Evolutionary conservation across 83 land plant genomes (phyloP), one percentile per base, ranked within the genome.

Genomic region (Isoetes engelmannii): DNA sequence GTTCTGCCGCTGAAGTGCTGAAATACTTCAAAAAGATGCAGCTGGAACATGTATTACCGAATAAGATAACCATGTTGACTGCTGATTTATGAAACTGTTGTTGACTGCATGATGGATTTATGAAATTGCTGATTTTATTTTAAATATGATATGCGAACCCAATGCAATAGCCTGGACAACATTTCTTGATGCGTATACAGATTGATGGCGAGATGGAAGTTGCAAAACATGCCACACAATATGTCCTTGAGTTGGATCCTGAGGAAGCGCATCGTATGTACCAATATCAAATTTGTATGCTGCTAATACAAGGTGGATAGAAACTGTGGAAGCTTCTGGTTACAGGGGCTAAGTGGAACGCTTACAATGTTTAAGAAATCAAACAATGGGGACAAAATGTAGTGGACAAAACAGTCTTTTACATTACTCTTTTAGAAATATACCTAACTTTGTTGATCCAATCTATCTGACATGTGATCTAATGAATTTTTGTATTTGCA

Each of bases 231-330:
- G 62, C 17, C 7, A 6, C 17, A 6, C 17, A 59, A 19, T 9
- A 59, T 9, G 62, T 19, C 7, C 19, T 59, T 59, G 62, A 59
- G 10, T 19, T 59, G 17, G 62, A 8, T 59, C 62, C 62, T 8
- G 62, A 59, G 9, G 18, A 59, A 13, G 19, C 62, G 62, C 62
- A 13, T 7, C 62, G 9, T 59, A 59, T 59, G 62, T 59, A 6
- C 7, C 19, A 12, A 6, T 59, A 6, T 59, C 62, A 7, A 59
- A 19, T 18, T 9, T 59, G 62, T 59, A 59, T 59, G 10, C 62
- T 17, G 17, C 18, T 13, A 18, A 12, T 17, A 18, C 17, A 6
- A 59, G 18, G 62, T 19, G 19, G 62, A n/a, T 8, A 50, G n/a
- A n/a, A n/a, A n/a, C n/a, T n/a, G n/a, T n/a, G n/a, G n/a, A n/a